phyloP scores from a whole-genome alignment of 148 eudicot species.

The Cornus controversa region DNA sequence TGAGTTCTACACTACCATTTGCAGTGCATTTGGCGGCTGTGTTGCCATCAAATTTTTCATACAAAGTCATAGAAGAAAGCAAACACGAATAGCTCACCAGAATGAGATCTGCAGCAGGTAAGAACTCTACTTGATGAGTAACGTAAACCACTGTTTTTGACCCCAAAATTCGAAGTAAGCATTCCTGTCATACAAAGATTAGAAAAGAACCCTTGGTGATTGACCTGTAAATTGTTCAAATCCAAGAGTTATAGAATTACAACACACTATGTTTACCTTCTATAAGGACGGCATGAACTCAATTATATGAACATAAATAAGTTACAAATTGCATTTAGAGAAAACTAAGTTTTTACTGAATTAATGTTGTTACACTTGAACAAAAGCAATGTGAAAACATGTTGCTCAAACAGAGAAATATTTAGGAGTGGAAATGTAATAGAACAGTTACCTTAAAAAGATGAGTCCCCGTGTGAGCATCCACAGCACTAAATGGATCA shows the following conservation, averaged over 20 bases:
- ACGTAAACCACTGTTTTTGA: slow-evolving; percentile 57
- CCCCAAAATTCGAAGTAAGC: slow-evolving; percentile 39
- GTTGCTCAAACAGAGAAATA: background rate
- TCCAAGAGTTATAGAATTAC: background rate
- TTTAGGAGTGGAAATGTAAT: background rate
- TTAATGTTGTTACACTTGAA: too few species aligned
- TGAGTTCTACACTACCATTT: too few species aligned
- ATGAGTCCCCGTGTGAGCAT: slow-evolving; percentile 68
- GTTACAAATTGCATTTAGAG: background rate
- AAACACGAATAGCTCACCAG: slow-evolving; percentile 38
- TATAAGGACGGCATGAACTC: background rate
- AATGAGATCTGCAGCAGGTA: slow-evolving; percentile 60
- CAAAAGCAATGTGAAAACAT: too few species aligned
- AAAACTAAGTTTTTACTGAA: background rate
- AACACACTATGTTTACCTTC: background rate
- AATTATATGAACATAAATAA: background rate
- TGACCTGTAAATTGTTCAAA: background rate
- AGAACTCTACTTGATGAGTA: slow-evolving; percentile 63
- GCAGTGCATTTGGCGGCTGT: too few species aligned
- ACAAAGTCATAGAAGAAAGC: slow-evolving; percentile 2
- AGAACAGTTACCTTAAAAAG: slow-evolving; percentile 49
- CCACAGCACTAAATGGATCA: slow-evolving; percentile 73
- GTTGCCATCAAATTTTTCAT: too few species aligned
- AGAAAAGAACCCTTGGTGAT: background rate
- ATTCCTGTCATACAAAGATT: slow-evolving; percentile 37